Conservation (phyloP, 805 yeast species). For the Lipomyces kockii region DNA sequence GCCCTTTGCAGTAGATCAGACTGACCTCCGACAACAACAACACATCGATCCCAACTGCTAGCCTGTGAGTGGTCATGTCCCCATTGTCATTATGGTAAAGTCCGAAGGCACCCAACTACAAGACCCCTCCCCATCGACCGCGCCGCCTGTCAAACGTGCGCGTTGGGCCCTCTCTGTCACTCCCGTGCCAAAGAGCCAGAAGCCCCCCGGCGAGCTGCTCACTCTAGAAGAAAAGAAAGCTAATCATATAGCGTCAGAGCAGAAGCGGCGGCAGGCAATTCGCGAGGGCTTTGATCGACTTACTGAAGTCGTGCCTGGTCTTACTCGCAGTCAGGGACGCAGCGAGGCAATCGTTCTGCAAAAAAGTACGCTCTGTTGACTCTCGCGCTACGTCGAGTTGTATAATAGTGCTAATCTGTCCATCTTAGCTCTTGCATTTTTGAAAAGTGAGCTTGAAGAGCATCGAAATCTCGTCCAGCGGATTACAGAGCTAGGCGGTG, state of each 20-base stretch:
- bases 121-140: background rate
- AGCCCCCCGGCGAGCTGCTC: slow-evolving; percentile 39
- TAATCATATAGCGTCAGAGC: slow-evolving; percentile 84
- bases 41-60: background rate
- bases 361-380: slow-evolving; percentile 47
- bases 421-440: slow-evolving; percentile 42
- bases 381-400: background rate
- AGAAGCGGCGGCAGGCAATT: slow-evolving; percentile 82
- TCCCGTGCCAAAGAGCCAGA: slow-evolving; percentile 35
- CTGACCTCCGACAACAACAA: background rate
- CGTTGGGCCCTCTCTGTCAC: slow-evolving; percentile 19
- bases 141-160: slow-evolving; percentile 10
- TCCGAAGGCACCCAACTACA: background rate
- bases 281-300: slow-evolving; percentile 79
- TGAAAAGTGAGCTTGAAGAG: slow-evolving; percentile 43
- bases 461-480: slow-evolving; percentile 41
- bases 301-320: slow-evolving; percentile 74
- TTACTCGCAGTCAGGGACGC: slow-evolving; percentile 70
- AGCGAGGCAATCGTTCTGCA: slow-evolving; percentile 78
- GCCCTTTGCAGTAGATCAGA: background rate
- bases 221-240: slow-evolving; percentile 50
- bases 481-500: slow-evolving; percentile 34
- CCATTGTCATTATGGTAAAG: background rate
- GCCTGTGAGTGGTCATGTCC: background rate
- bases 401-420: background rate